Evolutionary conservation across 805 yeast species (phyloP).

Genomic region (Zygoascus ofunaensis): DNA sequence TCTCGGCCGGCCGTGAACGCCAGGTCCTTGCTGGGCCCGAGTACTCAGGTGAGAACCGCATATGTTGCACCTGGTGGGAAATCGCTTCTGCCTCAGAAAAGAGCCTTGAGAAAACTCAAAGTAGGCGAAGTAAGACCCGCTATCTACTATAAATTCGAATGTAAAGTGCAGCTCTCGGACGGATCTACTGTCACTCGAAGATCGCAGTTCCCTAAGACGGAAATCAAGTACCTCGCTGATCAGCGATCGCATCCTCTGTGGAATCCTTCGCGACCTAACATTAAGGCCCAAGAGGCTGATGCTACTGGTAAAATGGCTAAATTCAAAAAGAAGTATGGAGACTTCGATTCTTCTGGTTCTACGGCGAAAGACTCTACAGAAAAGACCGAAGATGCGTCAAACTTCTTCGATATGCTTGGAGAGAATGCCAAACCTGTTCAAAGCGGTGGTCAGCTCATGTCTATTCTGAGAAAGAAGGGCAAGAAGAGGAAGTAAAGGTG

Average conservation of each 20-base stretch:
- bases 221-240: constrained; percentile 76
- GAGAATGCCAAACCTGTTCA: constrained; percentile 46
- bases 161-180: constrained; percentile 82
- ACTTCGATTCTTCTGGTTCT: constrained; percentile 8
- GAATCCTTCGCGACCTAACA: constrained; percentile 80
- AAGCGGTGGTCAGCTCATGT: constrained; percentile 44
- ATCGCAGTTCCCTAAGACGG: constrained; percentile 82
- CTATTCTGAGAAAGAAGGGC: constrained; percentile 37
- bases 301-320: constrained; percentile 63
- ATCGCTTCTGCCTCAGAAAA: constrained; percentile 11
- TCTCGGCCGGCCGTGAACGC: no score
- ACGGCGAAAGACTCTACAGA: constrained; percentile 10
- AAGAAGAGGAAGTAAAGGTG: constrained; percentile 20
- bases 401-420: constrained; percentile 51
- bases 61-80: constrained; percentile 16
- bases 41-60: constrained; percentile 3
- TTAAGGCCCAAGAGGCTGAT: constrained; percentile 65
- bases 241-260: constrained; percentile 80
- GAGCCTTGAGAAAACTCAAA: constrained; percentile 23
- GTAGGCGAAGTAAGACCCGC: constrained; percentile 88
- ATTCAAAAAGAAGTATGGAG: constrained; percentile 28
- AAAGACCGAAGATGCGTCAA: constrained; percentile 26
- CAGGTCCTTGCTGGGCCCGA: not conserved
- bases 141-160: constrained; percentile 82
- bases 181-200: constrained; percentile 82